A percentile compares a stretch with the other conserved stretches of the same genome.
phyloP scores from a whole-genome alignment of 257 asterid species.

The Penstemon davidsonii region DNA sequence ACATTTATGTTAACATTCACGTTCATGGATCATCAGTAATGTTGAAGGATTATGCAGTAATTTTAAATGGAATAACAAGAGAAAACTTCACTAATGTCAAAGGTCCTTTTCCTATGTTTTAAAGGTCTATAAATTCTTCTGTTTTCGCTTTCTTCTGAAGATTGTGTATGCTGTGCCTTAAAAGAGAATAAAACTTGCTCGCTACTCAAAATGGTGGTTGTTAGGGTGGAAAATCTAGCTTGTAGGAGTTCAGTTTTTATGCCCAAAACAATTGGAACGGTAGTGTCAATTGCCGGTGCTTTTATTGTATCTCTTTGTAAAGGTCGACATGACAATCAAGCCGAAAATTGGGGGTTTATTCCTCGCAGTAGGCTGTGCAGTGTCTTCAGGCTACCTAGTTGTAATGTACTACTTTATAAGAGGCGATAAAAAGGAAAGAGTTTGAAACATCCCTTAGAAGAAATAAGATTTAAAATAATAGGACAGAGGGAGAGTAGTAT shows the following conservation, averaged over 20 bases:
- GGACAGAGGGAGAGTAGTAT: too few relatives aligned
- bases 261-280: slow-evolving; percentile 71
- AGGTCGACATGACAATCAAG: slow-evolving; percentile 64
- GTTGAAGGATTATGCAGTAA: neutral
- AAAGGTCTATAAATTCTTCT: too few relatives aligned
- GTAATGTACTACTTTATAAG: slow-evolving; percentile 47
- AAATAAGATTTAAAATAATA: too few relatives aligned
- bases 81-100: too few relatives aligned
- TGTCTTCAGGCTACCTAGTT: slow-evolving; percentile 61
- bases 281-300: slow-evolving; percentile 81
- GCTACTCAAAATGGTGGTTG: slow-evolving; percentile 23
- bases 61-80: neutral
- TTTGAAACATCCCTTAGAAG: too few relatives aligned
- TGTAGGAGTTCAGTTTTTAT: slow-evolving; percentile 54
- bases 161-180: neutral
- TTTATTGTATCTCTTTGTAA: slow-evolving; percentile 71
- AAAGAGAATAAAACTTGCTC: slow-evolving; percentile 17
- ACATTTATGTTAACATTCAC: neutral
- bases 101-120: too few relatives aligned
- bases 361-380: slow-evolving; percentile 66
- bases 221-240: slow-evolving; percentile 76
- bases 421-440: neutral
- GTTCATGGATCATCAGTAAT: neutral
- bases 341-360: slow-evolving; percentile 69
- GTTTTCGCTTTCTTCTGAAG: too few relatives aligned